Base-by-base conservation (phyloP, 2,329 filamentous ascomycete genomes). In the Volutella citrinella region DNA sequence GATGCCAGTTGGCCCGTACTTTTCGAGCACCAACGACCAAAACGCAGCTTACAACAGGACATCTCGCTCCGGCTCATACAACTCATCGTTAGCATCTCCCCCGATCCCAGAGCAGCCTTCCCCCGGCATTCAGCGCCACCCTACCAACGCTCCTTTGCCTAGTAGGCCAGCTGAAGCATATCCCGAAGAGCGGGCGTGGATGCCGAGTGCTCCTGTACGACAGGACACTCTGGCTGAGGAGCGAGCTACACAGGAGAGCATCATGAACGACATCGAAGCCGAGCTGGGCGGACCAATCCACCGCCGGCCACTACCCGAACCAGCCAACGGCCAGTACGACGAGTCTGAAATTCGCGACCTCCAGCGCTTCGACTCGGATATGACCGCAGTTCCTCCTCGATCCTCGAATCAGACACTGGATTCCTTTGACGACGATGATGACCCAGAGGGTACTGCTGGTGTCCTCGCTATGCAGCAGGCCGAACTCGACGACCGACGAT, bases 381-480 rank as follows among this genome's bases (percentile, higher is more conserved):
- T 68, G 7, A 72, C 66, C n/a, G 76, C 70, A 12, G 55, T 56
- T 20, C 52, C 49, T 6, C 48, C 48, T n/a, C 38, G 45, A 9
- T 42, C 43, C 13, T 49, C 51, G 14, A 37, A 38, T 14, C 45
- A 45, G n/a, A 40, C 40, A 20, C 48, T 42, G 15, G 42, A 48
- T 18, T 40, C 71, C 21, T 67, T 73, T 18, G 73, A 72, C 10
- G 84, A 91, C 34, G 88, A 94, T 30, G 94, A 88, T 54, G 91
- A 97, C 55, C 80, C 85, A 0, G 91, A 96, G 60, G 91, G 85
- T 14, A 82, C 84, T 23, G 87, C 87, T 40, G 91, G 93, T 12
- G 66, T 94, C 32, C 77, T 86, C 55, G 89, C 89, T 46, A 80
- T 97, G 74, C 80, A 81, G 38, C 79, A 90, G 64, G 89, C 88